Evolutionary conservation across 768 basidiomycete genomes (phyloP).

Genomic region (Mrakia hoshinonis): DNA sequence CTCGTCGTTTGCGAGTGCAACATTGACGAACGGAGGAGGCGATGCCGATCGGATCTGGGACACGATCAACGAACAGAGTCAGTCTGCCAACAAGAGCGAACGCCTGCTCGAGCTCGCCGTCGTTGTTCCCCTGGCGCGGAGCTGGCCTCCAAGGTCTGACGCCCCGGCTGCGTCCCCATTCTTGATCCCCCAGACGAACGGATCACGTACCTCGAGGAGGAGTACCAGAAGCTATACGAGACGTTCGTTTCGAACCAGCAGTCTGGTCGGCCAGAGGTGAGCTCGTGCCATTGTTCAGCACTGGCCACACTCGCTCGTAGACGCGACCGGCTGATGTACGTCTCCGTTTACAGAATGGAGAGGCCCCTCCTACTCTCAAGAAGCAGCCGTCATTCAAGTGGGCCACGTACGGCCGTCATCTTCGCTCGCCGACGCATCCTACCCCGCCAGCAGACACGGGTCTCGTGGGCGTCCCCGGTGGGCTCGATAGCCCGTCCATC

Average conservation of each 20-base stretch:
- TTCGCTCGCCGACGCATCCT: constrained; percentile 70
- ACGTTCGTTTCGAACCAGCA: constrained; percentile 42
- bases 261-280: background rate
- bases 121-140: too few species aligned
- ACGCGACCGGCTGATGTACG: background rate
- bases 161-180: background rate
- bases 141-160: background rate
- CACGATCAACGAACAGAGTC: constrained; percentile 68
- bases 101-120: too few species aligned
- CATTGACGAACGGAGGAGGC: background rate
- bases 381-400: constrained; percentile 81
- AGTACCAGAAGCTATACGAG: constrained; percentile 61
- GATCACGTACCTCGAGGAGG: constrained; percentile 61
- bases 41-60: constrained; percentile 60
- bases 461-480: constrained; percentile 35
- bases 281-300: background rate
- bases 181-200: constrained; percentile 58
- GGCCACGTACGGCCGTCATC: constrained; percentile 68
- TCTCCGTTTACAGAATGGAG: background rate
- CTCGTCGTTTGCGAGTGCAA: background rate
- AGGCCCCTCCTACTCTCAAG: constrained; percentile 40
- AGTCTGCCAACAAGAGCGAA: too few species aligned
- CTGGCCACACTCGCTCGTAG: background rate
- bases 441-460: constrained; percentile 50
- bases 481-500: background rate